Evolutionary conservation across 257 asterid species (phyloP), one percentile per base, ranked within the genome.

Genomic region (Echites panduratus): DNA sequence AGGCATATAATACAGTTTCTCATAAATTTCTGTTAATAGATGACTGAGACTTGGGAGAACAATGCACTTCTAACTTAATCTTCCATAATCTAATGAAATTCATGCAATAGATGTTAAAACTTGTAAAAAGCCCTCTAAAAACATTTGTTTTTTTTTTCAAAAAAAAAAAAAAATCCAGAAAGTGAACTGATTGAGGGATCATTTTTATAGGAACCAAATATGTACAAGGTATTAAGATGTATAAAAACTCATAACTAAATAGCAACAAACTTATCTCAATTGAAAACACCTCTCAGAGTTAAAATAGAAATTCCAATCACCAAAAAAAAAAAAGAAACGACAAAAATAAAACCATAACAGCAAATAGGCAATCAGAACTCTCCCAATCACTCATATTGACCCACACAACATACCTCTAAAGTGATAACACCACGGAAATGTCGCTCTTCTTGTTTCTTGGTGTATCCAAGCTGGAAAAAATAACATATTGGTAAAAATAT

Each of bases 361-460:
- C 54, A 56, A 54, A 71, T 27, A 24, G 62, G 22, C 9, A 40
- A 11, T 40, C 3, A 70, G 38, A 32, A 32, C 38, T 32, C 38
- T 47, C 52, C 52, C 17, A 1, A 24, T 19, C 68, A 45, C 14
- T 47, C 9, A 47, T 0, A 32, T 22, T 58, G 44, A 26, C 20
- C 14, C 27, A 59, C 4, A 61, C 10, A 8, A 22, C 50, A 40
- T 76, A 89, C 98, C 99, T 94, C 99, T 84, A 94, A 86, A 57
- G 89, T 89, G 69, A 94, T 85, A 68, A 89, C 97, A 72, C 99
- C 99, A 76, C 96, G 99, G 74, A 91, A 94, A 83, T 88, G 96
- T 2, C 89, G 85, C 80, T 94, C 99, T 82, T 94, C 99, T 85
- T 89, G 97, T 68, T 90, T 92, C 82, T 94, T 91, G 52, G 99